Conservation (phyloP, 2,329 filamentous ascomycete species). For the Aurifilum marmelostoma region DNA sequence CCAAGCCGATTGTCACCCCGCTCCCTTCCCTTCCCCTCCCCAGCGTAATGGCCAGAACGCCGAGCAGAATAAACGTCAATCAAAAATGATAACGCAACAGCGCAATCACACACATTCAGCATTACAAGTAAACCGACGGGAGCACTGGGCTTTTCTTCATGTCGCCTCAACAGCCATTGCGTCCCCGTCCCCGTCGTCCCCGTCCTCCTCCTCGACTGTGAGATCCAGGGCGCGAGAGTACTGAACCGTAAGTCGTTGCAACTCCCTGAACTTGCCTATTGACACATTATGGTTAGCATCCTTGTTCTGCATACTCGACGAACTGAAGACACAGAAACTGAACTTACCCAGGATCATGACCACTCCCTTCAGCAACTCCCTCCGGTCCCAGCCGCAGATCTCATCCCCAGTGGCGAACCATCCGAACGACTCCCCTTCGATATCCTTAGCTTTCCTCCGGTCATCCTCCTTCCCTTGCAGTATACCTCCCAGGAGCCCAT, state of each 20-base stretch:
- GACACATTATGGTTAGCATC: conserved; percentile 38
- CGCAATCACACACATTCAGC: not conserved
- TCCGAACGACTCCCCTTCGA: conserved; percentile 50
- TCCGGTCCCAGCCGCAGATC: conserved; percentile 89
- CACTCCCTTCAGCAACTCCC: conserved; percentile 85
- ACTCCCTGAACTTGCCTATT: conserved; percentile 88
- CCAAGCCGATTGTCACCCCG: not conserved
- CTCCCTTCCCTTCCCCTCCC: not conserved
- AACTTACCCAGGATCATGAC: conserved; percentile 87
- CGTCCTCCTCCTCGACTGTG: conserved; percentile 49
- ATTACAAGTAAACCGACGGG: not conserved
- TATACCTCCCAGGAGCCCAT: conserved; percentile 76
- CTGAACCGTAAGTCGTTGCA: conserved; percentile 92
- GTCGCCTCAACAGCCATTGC: conserved; percentile 47
- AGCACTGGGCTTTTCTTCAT: conserved; percentile 6
- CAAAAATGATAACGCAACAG: not conserved
- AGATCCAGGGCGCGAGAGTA: conserved; percentile 84
- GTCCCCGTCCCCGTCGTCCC: conserved; percentile 41
- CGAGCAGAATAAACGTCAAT: not conserved
- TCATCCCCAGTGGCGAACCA: conserved; percentile 71
- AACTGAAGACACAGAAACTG: conserved; percentile 12
- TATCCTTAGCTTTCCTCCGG: conserved; percentile 38
- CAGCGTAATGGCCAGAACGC: not conserved
- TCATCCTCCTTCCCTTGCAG: conserved; percentile 56
- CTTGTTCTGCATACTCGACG: not conserved